Evolutionary conservation across 164 flowering plant species (phyloP).

Genomic region (Berberis vulgaris): DNA sequence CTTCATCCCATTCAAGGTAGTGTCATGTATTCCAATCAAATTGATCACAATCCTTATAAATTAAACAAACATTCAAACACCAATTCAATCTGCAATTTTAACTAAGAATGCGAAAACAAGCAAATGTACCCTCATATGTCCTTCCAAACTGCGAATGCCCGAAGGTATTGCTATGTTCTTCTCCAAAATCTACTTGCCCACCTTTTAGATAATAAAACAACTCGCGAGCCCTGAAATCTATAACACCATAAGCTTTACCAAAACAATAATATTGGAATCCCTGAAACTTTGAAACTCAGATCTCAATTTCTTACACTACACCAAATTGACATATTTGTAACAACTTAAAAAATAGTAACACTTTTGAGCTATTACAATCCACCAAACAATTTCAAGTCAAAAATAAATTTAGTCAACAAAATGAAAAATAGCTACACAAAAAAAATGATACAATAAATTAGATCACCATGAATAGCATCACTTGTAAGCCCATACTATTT

Average conservation of each 20-base stretch:
- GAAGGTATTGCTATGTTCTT: constrained; percentile 76
- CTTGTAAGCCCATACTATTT: too few species aligned
- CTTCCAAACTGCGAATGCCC: constrained; percentile 87
- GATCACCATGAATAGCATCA: too few species aligned
- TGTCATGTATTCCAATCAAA: constrained; percentile 42
- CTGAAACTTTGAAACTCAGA: too few species aligned
- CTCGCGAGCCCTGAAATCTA: constrained; percentile 77
- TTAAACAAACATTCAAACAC: background rate
- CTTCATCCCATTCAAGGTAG: constrained; percentile 93
- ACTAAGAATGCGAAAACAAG: background rate
- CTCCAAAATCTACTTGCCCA: constrained; percentile 91
- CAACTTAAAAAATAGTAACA: too few species aligned
- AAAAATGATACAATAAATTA: too few species aligned
- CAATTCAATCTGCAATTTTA: background rate
- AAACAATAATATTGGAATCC: too few species aligned
- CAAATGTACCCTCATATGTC: constrained; percentile 32
- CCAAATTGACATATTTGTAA: too few species aligned
- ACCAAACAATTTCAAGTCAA: too few species aligned
- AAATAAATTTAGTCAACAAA: too few species aligned
- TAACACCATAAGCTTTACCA: constrained; percentile 1
- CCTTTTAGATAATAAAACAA: constrained; percentile 97
- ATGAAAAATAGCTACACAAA: too few species aligned
- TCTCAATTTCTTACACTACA: too few species aligned
- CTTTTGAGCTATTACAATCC: too few species aligned
- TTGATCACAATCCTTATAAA: background rate